phyloP scores from a whole-genome alignment of 192 early-diverging fungal species.

The Podila epigama region DNA sequence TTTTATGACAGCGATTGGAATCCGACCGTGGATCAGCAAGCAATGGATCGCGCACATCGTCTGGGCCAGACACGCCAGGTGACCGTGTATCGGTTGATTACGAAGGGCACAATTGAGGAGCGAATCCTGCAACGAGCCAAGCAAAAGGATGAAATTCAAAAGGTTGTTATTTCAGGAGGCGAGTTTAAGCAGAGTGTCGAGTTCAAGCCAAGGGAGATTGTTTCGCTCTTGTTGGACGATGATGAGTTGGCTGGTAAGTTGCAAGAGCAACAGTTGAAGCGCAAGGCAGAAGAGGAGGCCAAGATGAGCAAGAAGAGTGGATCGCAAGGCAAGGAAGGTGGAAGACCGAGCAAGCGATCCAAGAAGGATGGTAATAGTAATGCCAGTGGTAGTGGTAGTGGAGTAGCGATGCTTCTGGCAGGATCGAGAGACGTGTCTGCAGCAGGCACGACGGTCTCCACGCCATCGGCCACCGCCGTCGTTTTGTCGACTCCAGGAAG shows the following conservation, averaged over 20 bases:
- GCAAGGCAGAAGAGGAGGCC: conserved; percentile 60
- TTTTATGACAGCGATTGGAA: conserved; percentile 93
- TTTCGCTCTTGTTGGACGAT: conserved; percentile 85
- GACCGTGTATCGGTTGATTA: conserved; percentile 83
- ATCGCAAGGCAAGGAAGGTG: not conserved
- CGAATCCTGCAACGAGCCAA: conserved; percentile 81
- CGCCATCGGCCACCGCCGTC: conserved; percentile 13
- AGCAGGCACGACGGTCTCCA: not conserved
- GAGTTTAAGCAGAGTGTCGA: conserved; percentile 80
- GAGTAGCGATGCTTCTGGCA: no score
- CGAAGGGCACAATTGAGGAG: conserved; percentile 84
- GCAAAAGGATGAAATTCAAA: conserved; percentile 96
- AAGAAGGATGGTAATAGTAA: conserved; percentile 17
- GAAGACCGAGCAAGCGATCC: conserved; percentile 17
- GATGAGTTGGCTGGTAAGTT: conserved; percentile 66
- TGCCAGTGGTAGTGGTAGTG: not conserved
- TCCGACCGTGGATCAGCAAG: conserved; percentile 91
- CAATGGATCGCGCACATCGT: conserved; percentile 90
- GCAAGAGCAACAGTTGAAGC: conserved; percentile 61
- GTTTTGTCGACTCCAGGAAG: conserved; percentile 9
- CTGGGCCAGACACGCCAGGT: conserved; percentile 87
- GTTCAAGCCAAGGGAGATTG: conserved; percentile 92
- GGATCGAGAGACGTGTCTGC: conserved; percentile 6
- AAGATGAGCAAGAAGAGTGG: conserved; percentile 33
- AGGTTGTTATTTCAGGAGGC: conserved; percentile 91